Percentiles rank a stretch among this genome's conserved stretches.
Evolutionary conservation across 2,329 filamentous ascomycete species (phyloP).

Genomic region (Westerdykella sp.): DNA sequence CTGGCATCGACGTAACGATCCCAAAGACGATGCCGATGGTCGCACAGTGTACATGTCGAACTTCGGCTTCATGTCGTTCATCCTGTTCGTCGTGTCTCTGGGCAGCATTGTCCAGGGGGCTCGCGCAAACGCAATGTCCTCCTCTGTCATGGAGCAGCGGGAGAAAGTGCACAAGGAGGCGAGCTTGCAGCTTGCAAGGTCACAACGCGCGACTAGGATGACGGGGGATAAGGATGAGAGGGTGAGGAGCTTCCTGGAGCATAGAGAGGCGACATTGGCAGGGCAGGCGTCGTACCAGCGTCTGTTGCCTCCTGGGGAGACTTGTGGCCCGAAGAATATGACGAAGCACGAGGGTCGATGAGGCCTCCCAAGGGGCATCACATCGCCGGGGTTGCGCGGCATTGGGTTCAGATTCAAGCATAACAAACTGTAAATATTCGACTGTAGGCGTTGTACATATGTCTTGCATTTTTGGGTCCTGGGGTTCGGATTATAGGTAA

Average conservation of each 20-base stretch:
- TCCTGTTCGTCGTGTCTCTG: constrained; percentile 62
- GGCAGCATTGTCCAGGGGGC: constrained; percentile 68
- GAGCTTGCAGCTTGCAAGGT: constrained; percentile 55
- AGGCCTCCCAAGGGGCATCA: too few relatives aligned
- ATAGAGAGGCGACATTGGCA: constrained; percentile 36
- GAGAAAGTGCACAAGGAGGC: constrained; percentile 61
- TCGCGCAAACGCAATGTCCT: constrained; percentile 58
- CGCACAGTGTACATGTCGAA: constrained; percentile 66
- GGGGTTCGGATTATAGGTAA: constrained; percentile 4
- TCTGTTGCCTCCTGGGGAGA: constrained; percentile 42
- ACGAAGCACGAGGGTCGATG: constrained; percentile 11
- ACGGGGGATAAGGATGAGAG: constrained; percentile 47
- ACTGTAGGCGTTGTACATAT: constrained; percentile 12
- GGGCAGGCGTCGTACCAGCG: constrained; percentile 43
- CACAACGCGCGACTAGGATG: constrained; percentile 47
- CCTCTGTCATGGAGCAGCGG: constrained; percentile 59
- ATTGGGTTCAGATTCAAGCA: too few relatives aligned
- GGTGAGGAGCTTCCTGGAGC: constrained; percentile 69
- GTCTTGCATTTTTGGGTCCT: neutral
- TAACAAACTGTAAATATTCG: too few relatives aligned
- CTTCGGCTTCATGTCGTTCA: constrained; percentile 65
- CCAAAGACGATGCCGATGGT: constrained; percentile 28
- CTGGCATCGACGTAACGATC: constrained; percentile 31
- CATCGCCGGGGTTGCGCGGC: too few relatives aligned
- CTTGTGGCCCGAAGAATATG: constrained; percentile 41